Evolutionary conservation across 2,329 filamentous ascomycete genomes (phyloP).

Genomic region (Alternaria longipes): DNA sequence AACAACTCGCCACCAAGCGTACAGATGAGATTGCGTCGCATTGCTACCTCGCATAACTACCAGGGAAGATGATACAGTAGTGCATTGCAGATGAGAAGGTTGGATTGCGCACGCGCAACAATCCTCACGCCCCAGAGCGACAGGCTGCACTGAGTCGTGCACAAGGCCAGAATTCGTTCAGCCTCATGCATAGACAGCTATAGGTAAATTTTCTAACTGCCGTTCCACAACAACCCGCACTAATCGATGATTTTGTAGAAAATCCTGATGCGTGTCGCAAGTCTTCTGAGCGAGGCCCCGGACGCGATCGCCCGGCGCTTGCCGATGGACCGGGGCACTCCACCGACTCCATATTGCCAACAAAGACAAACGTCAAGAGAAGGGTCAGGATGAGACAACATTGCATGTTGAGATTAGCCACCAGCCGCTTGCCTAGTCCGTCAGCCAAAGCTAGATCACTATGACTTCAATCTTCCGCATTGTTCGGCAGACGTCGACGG

Average conservation of each 20-base stretch:
- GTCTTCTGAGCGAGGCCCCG: conserved; percentile 17
- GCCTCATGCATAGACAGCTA: conserved; percentile 2
- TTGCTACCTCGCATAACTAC: not conserved
- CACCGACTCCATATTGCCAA: conserved; percentile 9
- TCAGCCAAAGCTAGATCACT: conserved; percentile 1
- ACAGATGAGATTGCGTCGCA: not conserved
- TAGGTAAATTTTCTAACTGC: conserved; percentile 11
- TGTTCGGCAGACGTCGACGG: conserved; percentile 12
- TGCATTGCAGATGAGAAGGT: not conserved
- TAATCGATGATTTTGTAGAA: conserved; percentile 15
- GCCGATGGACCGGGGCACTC: conserved; percentile 22
- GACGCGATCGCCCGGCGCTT: conserved; percentile 18
- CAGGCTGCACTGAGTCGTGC: not conserved
- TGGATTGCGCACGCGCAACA: not conserved
- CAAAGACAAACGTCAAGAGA: conserved; percentile 18
- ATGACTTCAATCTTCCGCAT: conserved; percentile 12
- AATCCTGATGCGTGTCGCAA: conserved; percentile 11
- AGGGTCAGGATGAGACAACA: conserved; percentile 14
- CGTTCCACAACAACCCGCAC: conserved; percentile 8
- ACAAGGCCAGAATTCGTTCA: not conserved
- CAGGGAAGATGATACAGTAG: not conserved
- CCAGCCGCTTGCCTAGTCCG: not conserved
- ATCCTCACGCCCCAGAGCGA: not conserved
- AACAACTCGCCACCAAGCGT: conserved; percentile 7
- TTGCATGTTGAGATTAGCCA: not conserved